A percentile compares a stretch with the other conserved stretches of the same genome.
Evolutionary conservation across 345 rosid species (phyloP).

Genomic region (Erucastrum elatum): DNA sequence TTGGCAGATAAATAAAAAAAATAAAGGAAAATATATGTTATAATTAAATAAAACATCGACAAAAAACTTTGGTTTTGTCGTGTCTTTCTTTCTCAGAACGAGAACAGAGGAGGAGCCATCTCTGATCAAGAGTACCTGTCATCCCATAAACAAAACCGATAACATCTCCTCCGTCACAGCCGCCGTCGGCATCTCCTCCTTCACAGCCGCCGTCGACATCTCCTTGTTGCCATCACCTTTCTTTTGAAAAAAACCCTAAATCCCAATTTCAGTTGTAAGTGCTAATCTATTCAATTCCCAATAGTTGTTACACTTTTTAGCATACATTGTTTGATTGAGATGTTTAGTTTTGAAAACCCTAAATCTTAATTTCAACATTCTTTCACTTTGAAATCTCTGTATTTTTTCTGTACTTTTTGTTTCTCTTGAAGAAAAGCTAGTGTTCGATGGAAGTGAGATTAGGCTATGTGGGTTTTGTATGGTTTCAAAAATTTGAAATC

Average conservation of each 20-base stretch:
- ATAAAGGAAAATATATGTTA: too few species aligned
- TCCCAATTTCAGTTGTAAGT: not conserved
- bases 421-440: too few species aligned
- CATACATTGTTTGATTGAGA: not conserved
- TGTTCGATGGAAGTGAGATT: too few species aligned
- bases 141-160: not conserved
- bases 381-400: not conserved
- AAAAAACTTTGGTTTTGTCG: not conserved
- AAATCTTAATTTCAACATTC: not conserved
- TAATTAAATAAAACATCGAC: not conserved
- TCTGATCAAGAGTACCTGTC: not conserved
- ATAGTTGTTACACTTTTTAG: not conserved
- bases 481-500: too few species aligned
- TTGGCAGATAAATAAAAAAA: too few species aligned
- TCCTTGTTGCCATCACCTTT: not conserved
- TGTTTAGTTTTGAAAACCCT: not conserved
- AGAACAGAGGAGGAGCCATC: not conserved
- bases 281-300: not conserved
- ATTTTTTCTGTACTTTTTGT: too few species aligned
- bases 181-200: not conserved
- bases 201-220: too few species aligned
- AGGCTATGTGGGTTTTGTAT: too few species aligned
- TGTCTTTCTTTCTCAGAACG: not conserved
- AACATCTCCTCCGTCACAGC: not conserved
- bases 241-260: too few species aligned